phyloP scores from a whole-genome alignment of 2,329 filamentous ascomycete species.

The Zymoseptoria tritici region DNA sequence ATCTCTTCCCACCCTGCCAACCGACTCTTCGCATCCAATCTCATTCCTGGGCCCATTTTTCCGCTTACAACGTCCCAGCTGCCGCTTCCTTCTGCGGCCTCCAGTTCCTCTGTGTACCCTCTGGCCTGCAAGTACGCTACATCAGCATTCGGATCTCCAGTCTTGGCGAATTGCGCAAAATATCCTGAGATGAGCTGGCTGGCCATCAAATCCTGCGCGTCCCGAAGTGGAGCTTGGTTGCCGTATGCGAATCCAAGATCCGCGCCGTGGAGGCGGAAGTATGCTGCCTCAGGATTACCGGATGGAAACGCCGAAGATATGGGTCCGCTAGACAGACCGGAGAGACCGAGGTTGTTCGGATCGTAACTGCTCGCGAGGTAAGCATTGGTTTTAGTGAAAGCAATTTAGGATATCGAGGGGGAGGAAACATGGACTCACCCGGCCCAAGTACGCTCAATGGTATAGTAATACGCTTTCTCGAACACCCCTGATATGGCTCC shows the following conservation, averaged over 20 bases:
- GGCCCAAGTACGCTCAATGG: constrained; percentile 50
- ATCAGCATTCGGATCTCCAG: constrained; percentile 46
- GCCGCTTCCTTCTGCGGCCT: constrained; percentile 27
- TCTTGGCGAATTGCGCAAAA: constrained; percentile 46
- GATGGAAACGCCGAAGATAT: constrained; percentile 32
- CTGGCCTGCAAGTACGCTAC: constrained; percentile 39
- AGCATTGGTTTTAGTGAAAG: neutral
- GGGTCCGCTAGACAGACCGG: constrained; percentile 28
- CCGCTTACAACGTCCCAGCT: constrained; percentile 33
- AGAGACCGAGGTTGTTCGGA: constrained; percentile 47
- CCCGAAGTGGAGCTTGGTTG: constrained; percentile 37
- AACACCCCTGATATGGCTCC: constrained; percentile 42
- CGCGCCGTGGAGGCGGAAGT: constrained; percentile 52
- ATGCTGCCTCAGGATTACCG: constrained; percentile 45
- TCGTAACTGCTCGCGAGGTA: constrained; percentile 33
- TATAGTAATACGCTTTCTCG: constrained; percentile 50
- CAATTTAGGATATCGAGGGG: no score
- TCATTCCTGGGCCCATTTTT: constrained; percentile 34
- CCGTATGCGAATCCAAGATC: constrained; percentile 34
- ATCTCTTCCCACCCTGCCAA: constrained; percentile 41
- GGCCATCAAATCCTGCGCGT: constrained; percentile 43
- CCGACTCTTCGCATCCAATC: constrained; percentile 42
- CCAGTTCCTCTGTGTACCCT: constrained; percentile 36
- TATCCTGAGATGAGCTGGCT: constrained; percentile 42
- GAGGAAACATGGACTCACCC: constrained; percentile 13